These are phyloP conservation scores for Aspergillus melleus DNA, from an alignment of 2,329 filamentous ascomycete genomes.

Conservation along the genomic window DNA sequence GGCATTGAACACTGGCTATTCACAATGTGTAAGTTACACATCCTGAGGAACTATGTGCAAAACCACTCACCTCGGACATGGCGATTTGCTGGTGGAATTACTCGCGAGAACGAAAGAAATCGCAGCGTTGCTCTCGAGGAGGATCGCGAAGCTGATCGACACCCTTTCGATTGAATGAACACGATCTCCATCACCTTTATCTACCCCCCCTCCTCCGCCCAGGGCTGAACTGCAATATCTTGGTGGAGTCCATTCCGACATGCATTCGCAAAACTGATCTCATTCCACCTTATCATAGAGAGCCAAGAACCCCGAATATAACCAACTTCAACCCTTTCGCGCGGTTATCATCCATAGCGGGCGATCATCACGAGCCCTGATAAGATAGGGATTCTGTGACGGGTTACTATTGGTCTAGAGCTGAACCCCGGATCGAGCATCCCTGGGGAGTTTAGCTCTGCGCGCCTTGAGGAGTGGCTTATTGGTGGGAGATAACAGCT, in stretches of 20 bases:
- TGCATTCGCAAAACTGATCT: neutral
- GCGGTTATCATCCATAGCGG: neutral
- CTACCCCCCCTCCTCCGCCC: neutral
- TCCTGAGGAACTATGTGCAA: neutral
- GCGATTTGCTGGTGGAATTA: neutral
- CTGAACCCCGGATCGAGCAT: neutral
- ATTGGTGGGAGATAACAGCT: slow-evolving; percentile 3
- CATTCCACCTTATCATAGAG: neutral
- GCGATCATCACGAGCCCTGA: neutral
- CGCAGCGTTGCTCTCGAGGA: neutral
- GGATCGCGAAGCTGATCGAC: neutral
- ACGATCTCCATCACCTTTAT: neutral
- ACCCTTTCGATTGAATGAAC: neutral
- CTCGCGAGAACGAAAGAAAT: neutral
- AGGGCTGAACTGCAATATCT: neutral
- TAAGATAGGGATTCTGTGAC: neutral
- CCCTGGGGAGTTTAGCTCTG: slow-evolving; percentile 1
- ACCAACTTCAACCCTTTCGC: neutral
- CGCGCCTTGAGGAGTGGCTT: too few species aligned
- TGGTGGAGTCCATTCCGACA: neutral
- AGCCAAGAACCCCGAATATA: neutral
- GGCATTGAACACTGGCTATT: slow-evolving; percentile 35
- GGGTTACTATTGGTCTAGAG: neutral
- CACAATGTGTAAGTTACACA: neutral
- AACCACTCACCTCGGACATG: neutral